Conservation (phyloP, 2,329 filamentous ascomycete species). For the Fusarium sp. region DNA sequence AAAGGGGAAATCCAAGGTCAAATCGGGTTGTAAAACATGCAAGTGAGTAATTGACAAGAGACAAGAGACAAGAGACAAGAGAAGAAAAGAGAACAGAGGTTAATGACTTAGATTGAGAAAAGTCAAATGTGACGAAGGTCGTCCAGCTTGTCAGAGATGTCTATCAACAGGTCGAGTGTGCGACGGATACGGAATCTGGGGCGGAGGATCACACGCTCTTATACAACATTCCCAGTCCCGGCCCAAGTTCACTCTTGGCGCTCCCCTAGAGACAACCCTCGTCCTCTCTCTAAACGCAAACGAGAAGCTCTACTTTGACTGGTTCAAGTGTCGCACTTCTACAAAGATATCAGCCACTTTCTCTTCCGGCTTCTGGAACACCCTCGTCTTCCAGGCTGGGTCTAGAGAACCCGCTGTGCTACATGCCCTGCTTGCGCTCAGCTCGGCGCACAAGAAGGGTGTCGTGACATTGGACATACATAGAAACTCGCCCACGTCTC, state of each 20-base stretch:
- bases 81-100: neutral
- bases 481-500: neutral
- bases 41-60: constrained; percentile 20
- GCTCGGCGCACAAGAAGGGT: constrained; percentile 46
- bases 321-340: constrained; percentile 50
- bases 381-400: constrained; percentile 50
- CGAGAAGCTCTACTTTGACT: constrained; percentile 35
- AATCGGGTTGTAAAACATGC: constrained; percentile 34
- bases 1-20: constrained; percentile 30
- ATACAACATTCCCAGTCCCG: neutral
- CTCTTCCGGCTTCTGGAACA: constrained; percentile 50
- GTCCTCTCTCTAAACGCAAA: neutral
- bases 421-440: constrained; percentile 53
- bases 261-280: constrained; percentile 2
- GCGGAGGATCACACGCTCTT: constrained; percentile 21
- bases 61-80: neutral
- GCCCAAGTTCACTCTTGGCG: neutral
- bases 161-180: constrained; percentile 30
- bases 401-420: constrained; percentile 51
- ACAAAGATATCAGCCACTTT: constrained; percentile 51
- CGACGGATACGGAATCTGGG: constrained; percentile 37
- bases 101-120: constrained; percentile 20
- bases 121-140: constrained; percentile 33
- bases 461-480: constrained; percentile 1
- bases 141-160: constrained; percentile 30